Evolutionary conservation across 2,329 filamentous ascomycete genomes (phyloP), one percentile per base, ranked within the genome.

Genomic region (Rhexocercosporidium sp.): DNA sequence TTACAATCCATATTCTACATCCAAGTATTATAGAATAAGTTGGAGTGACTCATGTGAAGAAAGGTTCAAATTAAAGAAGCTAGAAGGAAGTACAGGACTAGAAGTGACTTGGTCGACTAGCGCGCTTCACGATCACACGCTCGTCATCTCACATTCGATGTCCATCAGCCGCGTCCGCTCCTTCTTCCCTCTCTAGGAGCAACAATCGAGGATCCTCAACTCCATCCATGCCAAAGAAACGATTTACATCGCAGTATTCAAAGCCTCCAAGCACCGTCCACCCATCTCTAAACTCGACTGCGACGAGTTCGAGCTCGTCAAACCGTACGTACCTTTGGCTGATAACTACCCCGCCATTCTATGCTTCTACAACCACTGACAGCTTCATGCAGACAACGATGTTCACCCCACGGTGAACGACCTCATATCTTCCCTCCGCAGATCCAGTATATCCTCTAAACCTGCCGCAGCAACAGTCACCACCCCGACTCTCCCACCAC

Each of bases 141-240:
- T 53, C 49, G 29, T 31, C 57, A 41, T 60, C 25, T 47, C 37
- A 18, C 25, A 60, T 14, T 18, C 18, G 31, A 14, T 27, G 8
- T 34, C 41, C 59, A 9, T 37, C 59, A 2, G 44, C 37, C n/a
- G 3, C 27, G 16, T 64, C 31, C 14, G 5, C 39, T 14, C 31
- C 41, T 5, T 29, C 61, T 44, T 46, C 27, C 44, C 31, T 54
- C 16, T 14, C 31, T 14, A 64, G 37, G 62, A 22, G 22, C 31
- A 46, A 63, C 12, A 44, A 25, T 57, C 25, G 27, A n/a, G 56
- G 22, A 29, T 63, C 47, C 61, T 44, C 34, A 54, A 51, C 39
- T 41, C 67, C 65, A 67, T 72, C 68, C 56, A 90, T 90, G 88
- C 86, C 88, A 79, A 90, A 89, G 82, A 90, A 89, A 83, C 82